These are phyloP conservation scores for Phytophthora parvispora DNA, from an alignment of 352 stramenopile species.

Conservation along the genomic window DNA sequence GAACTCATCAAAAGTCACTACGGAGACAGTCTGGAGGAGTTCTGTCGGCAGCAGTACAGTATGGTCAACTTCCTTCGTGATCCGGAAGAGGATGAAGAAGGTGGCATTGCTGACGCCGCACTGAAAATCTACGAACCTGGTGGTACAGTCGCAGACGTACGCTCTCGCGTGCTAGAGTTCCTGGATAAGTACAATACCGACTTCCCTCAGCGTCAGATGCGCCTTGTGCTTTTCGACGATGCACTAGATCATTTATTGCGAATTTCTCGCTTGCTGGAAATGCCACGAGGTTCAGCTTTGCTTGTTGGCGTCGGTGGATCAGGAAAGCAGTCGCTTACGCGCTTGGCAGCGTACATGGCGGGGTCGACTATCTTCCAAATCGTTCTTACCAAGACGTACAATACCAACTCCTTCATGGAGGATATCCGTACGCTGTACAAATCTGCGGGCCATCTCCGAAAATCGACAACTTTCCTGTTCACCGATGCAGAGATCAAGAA, in stretches of 20 bases:
- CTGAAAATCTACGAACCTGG: conserved; percentile 99
- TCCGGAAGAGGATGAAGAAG: conserved; percentile 98
- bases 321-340: conserved; percentile 98
- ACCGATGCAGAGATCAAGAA: conserved; percentile 99
- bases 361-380: conserved; percentile 98
- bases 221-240: conserved; percentile 99
- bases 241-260: conserved; percentile 97
- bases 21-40: conserved; percentile 85
- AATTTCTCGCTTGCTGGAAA: conserved; percentile 97
- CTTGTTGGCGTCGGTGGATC: conserved; percentile 98
- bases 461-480: conserved; percentile 99
- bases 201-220: conserved; percentile 96
- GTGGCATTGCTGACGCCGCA: conserved; percentile 93
- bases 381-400: conserved; percentile 99
- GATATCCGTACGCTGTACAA: conserved; percentile 98
- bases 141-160: conserved; percentile 93
- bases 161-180: conserved; percentile 94
- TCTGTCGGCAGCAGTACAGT: conserved; percentile 82
- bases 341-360: conserved; percentile 97
- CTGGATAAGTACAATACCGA: conserved; percentile 98
- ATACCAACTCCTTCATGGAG: conserved; percentile 98
- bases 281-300: conserved; percentile 96
- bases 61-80: conserved; percentile 99
- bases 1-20: conserved; percentile 94
- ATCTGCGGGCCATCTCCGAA: conserved; percentile 96